Percentiles rank a stretch among this genome's conserved stretches.
Conservation (phyloP, 1,139 yeast genomes). For the Candida labiduridarum region DNA sequence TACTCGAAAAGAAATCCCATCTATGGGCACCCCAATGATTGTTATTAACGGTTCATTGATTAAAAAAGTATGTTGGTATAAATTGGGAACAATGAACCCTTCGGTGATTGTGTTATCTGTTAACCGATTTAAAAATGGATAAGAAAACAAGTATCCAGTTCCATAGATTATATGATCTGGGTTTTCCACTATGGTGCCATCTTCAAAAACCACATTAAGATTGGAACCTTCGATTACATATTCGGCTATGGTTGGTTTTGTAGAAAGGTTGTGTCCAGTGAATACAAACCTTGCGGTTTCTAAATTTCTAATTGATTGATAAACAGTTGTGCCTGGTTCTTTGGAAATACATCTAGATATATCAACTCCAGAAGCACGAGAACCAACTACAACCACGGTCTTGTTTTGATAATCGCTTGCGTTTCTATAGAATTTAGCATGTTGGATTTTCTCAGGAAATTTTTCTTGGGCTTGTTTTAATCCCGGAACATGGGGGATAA, state of each 20-base stretch:
- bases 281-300: conserved; percentile 18
- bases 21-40: conserved; percentile 45
- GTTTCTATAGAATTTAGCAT: conserved; percentile 43
- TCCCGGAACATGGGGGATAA: conserved; percentile 41
- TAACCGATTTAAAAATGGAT: conserved; percentile 39
- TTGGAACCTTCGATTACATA: conserved; percentile 16
- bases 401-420: conserved; percentile 29
- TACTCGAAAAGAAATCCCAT: conserved; percentile 41
- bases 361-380: conserved; percentile 49
- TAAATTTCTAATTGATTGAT: conserved; percentile 30
- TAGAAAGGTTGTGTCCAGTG: conserved; percentile 21
- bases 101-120: conserved; percentile 26
- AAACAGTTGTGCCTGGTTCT: conserved; percentile 24
- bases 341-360: conserved; percentile 30
- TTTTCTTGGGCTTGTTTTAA: conserved; percentile 30
- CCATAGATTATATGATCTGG: conserved; percentile 45
- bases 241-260: conserved; percentile 27
- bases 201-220: conserved; percentile 31
- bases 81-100: conserved; percentile 30
- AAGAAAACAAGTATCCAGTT: conserved; percentile 48
- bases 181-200: conserved; percentile 26
- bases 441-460: conserved; percentile 33
- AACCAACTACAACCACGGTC: conserved; percentile 42
- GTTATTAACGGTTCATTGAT: conserved; percentile 38
- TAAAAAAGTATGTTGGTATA: conserved; percentile 43